Percentiles rank a stretch among this genome's conserved stretches.
Conservation (phyloP, 768 basidiomycete genomes). For the Calocera cornea region DNA sequence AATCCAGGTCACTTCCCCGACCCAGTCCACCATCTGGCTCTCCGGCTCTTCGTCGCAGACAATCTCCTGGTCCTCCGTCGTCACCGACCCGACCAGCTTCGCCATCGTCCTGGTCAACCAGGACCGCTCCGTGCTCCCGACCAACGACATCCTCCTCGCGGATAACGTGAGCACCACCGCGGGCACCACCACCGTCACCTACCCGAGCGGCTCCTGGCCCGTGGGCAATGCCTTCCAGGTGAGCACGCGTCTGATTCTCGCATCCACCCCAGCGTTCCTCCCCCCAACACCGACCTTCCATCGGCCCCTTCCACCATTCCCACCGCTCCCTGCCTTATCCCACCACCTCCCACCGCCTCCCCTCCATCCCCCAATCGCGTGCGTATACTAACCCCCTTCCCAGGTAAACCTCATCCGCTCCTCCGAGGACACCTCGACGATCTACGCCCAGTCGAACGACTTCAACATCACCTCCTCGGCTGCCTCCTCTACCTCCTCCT, state of each 20-base stretch:
- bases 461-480: constrained; percentile 36
- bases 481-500: constrained; percentile 17
- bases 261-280: neutral
- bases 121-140: constrained; percentile 29
- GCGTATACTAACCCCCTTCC: constrained; percentile 34
- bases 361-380: no score
- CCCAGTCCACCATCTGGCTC: constrained; percentile 39
- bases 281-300: no score
- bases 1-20: constrained; percentile 47
- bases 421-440: constrained; percentile 32
- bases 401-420: constrained; percentile 58
- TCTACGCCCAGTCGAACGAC: constrained; percentile 56
- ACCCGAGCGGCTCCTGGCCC: constrained; percentile 56
- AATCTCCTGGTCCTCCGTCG: constrained; percentile 50
- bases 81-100: constrained; percentile 55
- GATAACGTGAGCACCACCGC: constrained; percentile 40
- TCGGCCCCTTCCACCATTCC: no score
- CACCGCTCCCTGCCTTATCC: no score
- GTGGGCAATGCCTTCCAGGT: constrained; percentile 24
- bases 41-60: constrained; percentile 35
- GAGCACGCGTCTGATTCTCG: constrained; percentile 1
- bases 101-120: constrained; percentile 52
- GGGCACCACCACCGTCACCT: constrained; percentile 30
- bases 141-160: constrained; percentile 36
- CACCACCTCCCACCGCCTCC: no score